A percentile compares a stretch with the other conserved stretches of the same genome.
These are phyloP conservation scores for Cyclostephanos tholiformis DNA, from an alignment of 108 stramenopile species.

Conservation along the genomic window DNA sequence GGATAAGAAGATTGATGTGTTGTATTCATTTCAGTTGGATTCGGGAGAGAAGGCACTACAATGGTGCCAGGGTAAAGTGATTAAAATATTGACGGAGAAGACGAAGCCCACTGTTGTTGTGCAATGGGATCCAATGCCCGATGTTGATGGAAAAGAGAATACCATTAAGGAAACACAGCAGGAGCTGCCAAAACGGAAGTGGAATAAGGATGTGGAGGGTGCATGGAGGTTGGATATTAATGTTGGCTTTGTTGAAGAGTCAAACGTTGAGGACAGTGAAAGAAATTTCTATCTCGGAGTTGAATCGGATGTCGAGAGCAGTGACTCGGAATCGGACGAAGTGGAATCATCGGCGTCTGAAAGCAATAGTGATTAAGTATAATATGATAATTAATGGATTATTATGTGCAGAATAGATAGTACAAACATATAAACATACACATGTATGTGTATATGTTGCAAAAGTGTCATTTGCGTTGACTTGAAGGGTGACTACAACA, in stretches of 20 bases:
- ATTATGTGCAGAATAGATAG: too few species aligned
- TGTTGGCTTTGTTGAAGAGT: slow-evolving; percentile 1
- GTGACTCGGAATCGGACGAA: too few species aligned
- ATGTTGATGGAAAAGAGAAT: slow-evolving; percentile 7
- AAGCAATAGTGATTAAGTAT: too few species aligned
- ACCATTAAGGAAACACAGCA: slow-evolving; percentile 1
- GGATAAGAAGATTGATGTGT: slow-evolving; percentile 14
- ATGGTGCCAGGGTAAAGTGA: slow-evolving; percentile 18
- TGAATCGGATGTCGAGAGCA: too few species aligned
- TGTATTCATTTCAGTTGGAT: slow-evolving; percentile 9
- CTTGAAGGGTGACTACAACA: too few species aligned
- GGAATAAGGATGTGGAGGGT: slow-evolving; percentile 16
- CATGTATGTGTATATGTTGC: too few species aligned
- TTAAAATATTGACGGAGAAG: not conserved
- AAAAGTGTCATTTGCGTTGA: too few species aligned
- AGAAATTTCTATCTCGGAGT: not conserved
- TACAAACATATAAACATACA: too few species aligned
- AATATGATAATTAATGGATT: too few species aligned
- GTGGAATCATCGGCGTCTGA: too few species aligned
- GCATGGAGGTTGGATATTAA: slow-evolving; percentile 17
- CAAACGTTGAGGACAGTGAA: not conserved
- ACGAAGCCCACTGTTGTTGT: slow-evolving; percentile 4
- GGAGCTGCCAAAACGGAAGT: slow-evolving; percentile 5
- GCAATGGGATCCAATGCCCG: slow-evolving; percentile 7
- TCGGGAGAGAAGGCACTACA: not conserved